Base-by-base conservation (phyloP, 495 filamentous ascomycete species). In the Tuber microsphaerosporum region DNA sequence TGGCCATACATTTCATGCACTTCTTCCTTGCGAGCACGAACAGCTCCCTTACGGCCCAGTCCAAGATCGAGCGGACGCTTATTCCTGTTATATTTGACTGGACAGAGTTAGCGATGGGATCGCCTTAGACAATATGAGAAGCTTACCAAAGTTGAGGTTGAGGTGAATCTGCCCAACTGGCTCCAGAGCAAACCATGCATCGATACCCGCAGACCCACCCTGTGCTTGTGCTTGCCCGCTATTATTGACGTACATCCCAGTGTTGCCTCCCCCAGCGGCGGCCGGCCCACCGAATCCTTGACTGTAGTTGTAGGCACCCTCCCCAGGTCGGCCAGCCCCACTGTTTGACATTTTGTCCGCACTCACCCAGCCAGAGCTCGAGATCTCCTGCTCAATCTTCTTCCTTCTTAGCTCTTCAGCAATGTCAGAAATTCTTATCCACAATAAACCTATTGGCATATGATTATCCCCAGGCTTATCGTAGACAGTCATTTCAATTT, bases 1-100 rank as follows among this genome's bases (percentile, higher is more conserved):
- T 99, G 95, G 44, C 95, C 95, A 83, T 97, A 97, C 87, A 97
- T 94, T 85, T 98, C 95, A 85, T 97, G 92, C 19, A 98, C 90
- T 79, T 97, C 93, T 84, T 99, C 95, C 85, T 98, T 98, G 81
- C 92, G 91, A 84, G 97, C 94, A 61, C 95, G 92, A 80, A 99
- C 94, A 73, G 95, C 95, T 84, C 95, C 95, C 86, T 97, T 95
- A 78, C 95, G 92, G 78, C 92, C 92, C 70, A 99, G 89, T 79
- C 95, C 95, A 74, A 93, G 87, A 82, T 97, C 93, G 81, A 94
- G 91, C 19, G 90, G 90, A 80, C 90, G 87, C 51, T 89, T 87
- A 75, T 91, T 89, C 77, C 89, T 89, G 80, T 88, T 85, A 85
- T 90, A 89, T 84, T 93, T 92, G 75, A 87, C 90, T 91, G 75